Base-by-base conservation (phyloP, 1,284 basidiomycete genomes). In the Tilletia horrida region DNA sequence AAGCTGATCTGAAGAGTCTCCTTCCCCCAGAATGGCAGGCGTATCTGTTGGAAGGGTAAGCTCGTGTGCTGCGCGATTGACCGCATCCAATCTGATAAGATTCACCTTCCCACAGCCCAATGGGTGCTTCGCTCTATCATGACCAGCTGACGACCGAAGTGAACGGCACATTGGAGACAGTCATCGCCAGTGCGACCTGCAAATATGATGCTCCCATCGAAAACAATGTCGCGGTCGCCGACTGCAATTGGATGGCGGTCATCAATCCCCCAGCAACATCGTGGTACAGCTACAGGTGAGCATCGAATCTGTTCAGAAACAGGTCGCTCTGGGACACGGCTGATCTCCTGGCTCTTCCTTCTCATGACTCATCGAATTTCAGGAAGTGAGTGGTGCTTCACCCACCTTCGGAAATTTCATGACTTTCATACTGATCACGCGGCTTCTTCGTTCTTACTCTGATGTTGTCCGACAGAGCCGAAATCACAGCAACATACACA, bases 111-210 rank as follows among this genome's bases (percentile, higher is more conserved):
- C 13, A 31, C 50, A 59, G 55, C 16, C 55, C 55, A 2, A 35
- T 21, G 55, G 55, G 27, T 16, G 55, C 29, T 16, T 59, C 55
- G 29, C 25, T 59, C 55, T 59, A 59, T 21, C 55, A 59, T 8
- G 55, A 59, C 55, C 23, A 31, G 55, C 29, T 59, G 55, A 59
- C 55, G 25, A 59, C 55, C 16, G 11, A 18, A 6, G 27, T 29
- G 2, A 59, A 59, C 55, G 55, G 55, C 29, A 59, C 55, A 7
- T 7, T 59, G 29, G 55, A 40, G 55, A 59, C 55, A 4, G 25
- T 35, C 55, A 59, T 59, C 55, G 55, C 55, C 55, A 59, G 55
- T 29, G 55, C 55, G 9, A 59, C 55, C 7, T 59, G 55, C 55
- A 59, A 59, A 31, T 59, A 59, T 21, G 31, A 59, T 3, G 55